Percentiles rank a stretch among this genome's conserved stretches.
These are phyloP conservation scores for Friedmanniomyces simplex DNA, from an alignment of 495 filamentous ascomycete genomes.

Conservation along the genomic window DNA sequence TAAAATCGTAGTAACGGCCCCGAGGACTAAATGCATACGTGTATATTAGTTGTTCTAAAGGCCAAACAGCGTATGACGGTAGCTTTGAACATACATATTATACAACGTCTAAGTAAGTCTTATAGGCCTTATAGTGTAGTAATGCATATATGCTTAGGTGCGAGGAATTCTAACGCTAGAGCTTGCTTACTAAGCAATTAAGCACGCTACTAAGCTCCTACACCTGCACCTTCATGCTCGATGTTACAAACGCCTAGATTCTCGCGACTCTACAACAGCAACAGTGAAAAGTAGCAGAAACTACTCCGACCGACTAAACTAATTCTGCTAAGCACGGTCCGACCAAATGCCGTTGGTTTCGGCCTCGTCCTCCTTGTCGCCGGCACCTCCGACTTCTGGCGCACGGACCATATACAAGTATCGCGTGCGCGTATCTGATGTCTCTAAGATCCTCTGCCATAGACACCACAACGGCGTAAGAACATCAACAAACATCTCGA, in stretches of 20 bases:
- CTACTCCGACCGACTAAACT: background rate
- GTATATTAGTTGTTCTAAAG: too few relatives aligned
- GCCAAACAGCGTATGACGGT: too few relatives aligned
- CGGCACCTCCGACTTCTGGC: background rate
- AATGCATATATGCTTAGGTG: too few relatives aligned
- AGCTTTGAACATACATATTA: too few relatives aligned
- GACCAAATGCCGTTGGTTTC: background rate
- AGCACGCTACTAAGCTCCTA: background rate
- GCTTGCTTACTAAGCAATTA: background rate
- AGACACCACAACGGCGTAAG: conserved; percentile 12
- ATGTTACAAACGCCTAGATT: background rate
- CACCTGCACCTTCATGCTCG: too few relatives aligned
- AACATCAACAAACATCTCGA: background rate
- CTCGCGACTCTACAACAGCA: background rate
- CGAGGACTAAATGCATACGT: too few relatives aligned
- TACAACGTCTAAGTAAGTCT: too few relatives aligned
- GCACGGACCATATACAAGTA: conserved; percentile 11
- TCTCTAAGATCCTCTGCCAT: conserved; percentile 20
- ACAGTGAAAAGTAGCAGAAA: background rate
- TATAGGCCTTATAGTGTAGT: too few relatives aligned
- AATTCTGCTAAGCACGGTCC: background rate
- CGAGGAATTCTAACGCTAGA: too few relatives aligned
- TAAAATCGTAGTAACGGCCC: too few relatives aligned
- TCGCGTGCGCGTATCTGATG: background rate
- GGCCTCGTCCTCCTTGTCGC: background rate